Evolutionary conservation across 768 basidiomycete genomes (phyloP), one percentile per base, ranked within the genome.

Genomic region (Imleria badia): DNA sequence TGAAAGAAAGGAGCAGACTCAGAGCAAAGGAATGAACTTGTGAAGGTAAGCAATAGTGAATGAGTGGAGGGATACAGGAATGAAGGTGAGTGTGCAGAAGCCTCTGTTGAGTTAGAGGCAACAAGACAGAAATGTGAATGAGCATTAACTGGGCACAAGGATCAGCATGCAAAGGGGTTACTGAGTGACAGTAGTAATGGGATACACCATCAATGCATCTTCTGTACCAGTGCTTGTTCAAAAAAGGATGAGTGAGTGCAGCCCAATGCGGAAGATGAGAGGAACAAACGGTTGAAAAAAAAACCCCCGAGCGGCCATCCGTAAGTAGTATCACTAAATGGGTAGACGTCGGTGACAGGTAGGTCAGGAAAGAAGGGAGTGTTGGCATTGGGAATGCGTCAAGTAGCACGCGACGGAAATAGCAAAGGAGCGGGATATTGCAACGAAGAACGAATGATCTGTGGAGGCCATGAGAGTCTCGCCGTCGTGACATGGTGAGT

Each of bases 401-500:
- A 8, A 29, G 40, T 17, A 17, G 38, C 36, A 52, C 41, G 48
- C 52, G 31, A 44, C 11, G 20, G 23, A 52, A 34, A 26, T 6
- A 3, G 26, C 5, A 11, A 67, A 53, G 19, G 56, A 62, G 55
- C 9, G 55, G 29, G 31, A 35, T 35, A 11, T n/a, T 50, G 33
- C 33, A 22, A 20, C 22, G 12, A 43, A 20, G 36, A 47, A 45
- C 5, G 20, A 39, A 33, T 30, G 38, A 45, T 48, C 63, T 66
- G 6, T 20, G 20, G 1, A 30, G 11, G 12, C 1, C 19, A 52
- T 52, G 11, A 49, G 42, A 35, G 73, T 69, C 52, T 70, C 70
- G 48, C 73, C 70, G 8, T 68, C 69, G 6, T 59, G 72, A 58
- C 23, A 39, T n/a, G 40, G 50, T 34, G 53, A n/a, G 15, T 35